These are phyloP conservation scores for Neonectria faginata DNA, from an alignment of 2,329 filamentous ascomycete genomes.

Conservation along the genomic window DNA sequence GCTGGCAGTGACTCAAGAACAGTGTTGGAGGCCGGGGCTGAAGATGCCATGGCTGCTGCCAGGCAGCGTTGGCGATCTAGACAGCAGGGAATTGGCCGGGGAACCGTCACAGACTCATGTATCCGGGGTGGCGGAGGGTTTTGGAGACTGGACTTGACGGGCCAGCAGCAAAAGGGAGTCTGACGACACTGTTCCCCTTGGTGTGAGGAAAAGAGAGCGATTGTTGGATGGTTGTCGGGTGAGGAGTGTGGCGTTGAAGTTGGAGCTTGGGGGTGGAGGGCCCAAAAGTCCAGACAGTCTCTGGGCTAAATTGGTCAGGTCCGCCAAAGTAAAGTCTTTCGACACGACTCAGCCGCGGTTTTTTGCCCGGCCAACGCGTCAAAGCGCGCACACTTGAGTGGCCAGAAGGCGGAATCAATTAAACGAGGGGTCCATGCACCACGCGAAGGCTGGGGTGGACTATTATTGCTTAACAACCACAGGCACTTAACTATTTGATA, in stretches of 20 bases:
- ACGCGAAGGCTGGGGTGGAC: not conserved
- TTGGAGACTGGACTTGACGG: slow-evolving; percentile 16
- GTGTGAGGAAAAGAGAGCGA: not conserved
- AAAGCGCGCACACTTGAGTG: slow-evolving; percentile 33
- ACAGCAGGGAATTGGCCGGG: slow-evolving; percentile 49
- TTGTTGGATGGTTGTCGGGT: slow-evolving; percentile 2
- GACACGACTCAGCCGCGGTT: slow-evolving; percentile 39
- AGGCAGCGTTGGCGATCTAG: slow-evolving; percentile 56
- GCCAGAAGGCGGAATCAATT: slow-evolving; percentile 42
- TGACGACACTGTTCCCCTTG: not conserved
- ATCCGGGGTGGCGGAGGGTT: slow-evolving; percentile 23
- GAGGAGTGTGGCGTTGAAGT: slow-evolving; percentile 28
- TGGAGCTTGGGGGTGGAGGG: slow-evolving; percentile 11
- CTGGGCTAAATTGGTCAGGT: slow-evolving; percentile 26
- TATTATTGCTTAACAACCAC: too few relatives aligned
- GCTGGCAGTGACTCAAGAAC: slow-evolving; percentile 65
- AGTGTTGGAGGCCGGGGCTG: slow-evolving; percentile 50
- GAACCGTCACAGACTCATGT: slow-evolving; percentile 41
- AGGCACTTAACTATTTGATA: too few relatives aligned
- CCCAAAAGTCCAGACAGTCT: slow-evolving; percentile 20
- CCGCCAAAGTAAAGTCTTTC: slow-evolving; percentile 22
- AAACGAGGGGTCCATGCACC: slow-evolving; percentile 40
- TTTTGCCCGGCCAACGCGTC: slow-evolving; percentile 42
- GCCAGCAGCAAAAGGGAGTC: slow-evolving; percentile 10
- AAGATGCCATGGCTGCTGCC: slow-evolving; percentile 58